phyloP scores from a whole-genome alignment of 805 yeast species.

The Saccharomycopsis sp. region DNA sequence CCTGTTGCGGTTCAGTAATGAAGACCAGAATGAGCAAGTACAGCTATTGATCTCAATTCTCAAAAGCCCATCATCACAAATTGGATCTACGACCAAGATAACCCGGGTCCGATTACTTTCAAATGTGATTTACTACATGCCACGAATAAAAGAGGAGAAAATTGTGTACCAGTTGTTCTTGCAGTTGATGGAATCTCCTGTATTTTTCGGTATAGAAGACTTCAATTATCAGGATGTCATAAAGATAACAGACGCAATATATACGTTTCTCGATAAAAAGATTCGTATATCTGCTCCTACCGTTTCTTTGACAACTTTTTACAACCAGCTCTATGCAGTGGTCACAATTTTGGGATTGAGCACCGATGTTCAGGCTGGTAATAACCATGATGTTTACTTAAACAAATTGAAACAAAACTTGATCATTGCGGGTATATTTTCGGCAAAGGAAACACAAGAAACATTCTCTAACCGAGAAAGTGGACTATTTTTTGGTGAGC shows the following conservation, averaged over 20 bases:
- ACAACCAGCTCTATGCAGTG: conserved; percentile 5
- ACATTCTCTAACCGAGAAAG: conserved; percentile 12
- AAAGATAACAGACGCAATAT: conserved; percentile 8
- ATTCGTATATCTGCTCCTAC: conserved; percentile 16
- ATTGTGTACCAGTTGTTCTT: neutral
- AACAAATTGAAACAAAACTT: conserved; percentile 10
- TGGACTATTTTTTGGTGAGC: conserved; percentile 8
- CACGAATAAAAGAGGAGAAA: neutral
- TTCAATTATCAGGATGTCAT: conserved; percentile 4
- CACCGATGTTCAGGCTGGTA: neutral
- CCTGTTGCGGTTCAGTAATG: neutral
- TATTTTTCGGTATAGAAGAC: neutral
- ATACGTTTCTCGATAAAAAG: conserved; percentile 9
- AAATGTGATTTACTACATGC: neutral
- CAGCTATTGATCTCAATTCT: neutral
- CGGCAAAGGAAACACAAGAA: conserved; percentile 1
- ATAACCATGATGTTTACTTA: neutral
- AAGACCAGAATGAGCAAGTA: neutral
- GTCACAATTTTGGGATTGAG: neutral
- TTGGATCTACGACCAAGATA: neutral
- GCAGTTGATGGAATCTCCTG: conserved; percentile 4
- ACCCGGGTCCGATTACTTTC: neutral
- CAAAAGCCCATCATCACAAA: neutral
- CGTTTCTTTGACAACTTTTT: conserved; percentile 11
- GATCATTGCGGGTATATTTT: conserved; percentile 12